Base-by-base conservation (phyloP, 2,329 filamentous ascomycete species). In the Sarocladiaceae sp. region DNA sequence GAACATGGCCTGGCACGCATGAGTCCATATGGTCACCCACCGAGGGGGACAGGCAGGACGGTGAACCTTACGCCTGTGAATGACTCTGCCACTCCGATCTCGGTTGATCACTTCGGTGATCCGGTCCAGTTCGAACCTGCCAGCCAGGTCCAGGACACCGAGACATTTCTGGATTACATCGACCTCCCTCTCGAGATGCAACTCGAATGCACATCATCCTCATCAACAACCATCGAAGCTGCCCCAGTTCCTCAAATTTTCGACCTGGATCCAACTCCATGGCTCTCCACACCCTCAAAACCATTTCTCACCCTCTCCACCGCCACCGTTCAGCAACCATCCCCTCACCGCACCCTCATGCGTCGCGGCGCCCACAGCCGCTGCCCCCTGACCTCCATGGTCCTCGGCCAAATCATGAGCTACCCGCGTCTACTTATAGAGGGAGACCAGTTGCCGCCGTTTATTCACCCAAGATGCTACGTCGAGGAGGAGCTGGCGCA, bases 391-490 rank as follows among this genome's bases (percentile, higher is more conserved):
- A 46, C 34, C 18, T 45, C 39, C 31, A 45, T 50, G 4, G 45
- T 45, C 10, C 31, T 48, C 1, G 48, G 48, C n/a, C 48, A 50
- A 31, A 33, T 50, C 35, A 46, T 39, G 6, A 39, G 43, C 27
- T 47, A 47, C 24, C 45, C 45, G 13, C 42, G 37, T 19, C 31
- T 43, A 32, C 19, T 46, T 15, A 19, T 46, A 20, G 37, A 46
- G 23, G 45, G 45, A 1, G 31, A 35, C 21, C 12, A n/a, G n/a
- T 31, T 43, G 10, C 45, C 45, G 18, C 45, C 45, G 12, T 46
- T 46, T 20, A 46, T 46, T 21, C 31, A 43, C 18, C 18, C 45
- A 15, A 13, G 27, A 10, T 46, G 45, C 23, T 27, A 35, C 23
- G 7, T 34, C 12, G 45, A 46, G 37, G 37, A 46, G 18, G 45